These are phyloP conservation scores for Macrolepiota fuliginosa DNA, from an alignment of 768 basidiomycete species.

Conservation along the genomic window DNA sequence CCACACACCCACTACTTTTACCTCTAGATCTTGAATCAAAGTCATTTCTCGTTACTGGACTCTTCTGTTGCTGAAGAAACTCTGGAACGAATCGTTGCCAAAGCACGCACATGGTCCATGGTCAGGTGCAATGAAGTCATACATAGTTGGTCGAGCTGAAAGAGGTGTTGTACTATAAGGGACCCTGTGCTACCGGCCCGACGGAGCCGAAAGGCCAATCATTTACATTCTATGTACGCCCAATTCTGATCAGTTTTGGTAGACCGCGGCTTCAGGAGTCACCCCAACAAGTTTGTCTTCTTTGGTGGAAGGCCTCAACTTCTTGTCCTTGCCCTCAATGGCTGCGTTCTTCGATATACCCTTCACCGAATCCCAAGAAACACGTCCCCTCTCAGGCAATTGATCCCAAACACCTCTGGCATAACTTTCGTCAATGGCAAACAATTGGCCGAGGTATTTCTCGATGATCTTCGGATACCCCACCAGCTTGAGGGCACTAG, in stretches of 20 bases:
- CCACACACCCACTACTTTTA: background rate
- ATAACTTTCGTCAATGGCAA: constrained; percentile 9
- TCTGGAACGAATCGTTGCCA: background rate
- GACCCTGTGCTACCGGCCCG: background rate
- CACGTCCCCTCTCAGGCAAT: constrained; percentile 8
- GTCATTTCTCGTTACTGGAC: background rate
- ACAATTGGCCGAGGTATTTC: constrained; percentile 11
- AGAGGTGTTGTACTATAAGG: background rate
- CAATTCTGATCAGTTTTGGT: background rate
- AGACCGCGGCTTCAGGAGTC: background rate
- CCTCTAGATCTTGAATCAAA: background rate
- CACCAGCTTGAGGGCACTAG: constrained; percentile 1
- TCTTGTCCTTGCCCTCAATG: constrained; percentile 8
- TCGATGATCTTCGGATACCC: background rate
- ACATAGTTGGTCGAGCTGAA: background rate
- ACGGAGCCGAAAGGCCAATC: background rate
- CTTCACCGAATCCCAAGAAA: constrained; percentile 5
- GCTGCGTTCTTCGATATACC: background rate
- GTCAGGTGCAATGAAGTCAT: background rate
- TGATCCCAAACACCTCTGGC: constrained; percentile 7
- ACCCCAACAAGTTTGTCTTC: constrained; percentile 3
- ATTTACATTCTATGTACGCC: background rate
- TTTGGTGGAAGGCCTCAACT: constrained; percentile 1
- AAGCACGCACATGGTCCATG: background rate
- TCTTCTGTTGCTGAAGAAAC: background rate